Evolutionary conservation across 2,329 filamentous ascomycete species (phyloP).

Genomic region (Aspergillus udagawae): DNA sequence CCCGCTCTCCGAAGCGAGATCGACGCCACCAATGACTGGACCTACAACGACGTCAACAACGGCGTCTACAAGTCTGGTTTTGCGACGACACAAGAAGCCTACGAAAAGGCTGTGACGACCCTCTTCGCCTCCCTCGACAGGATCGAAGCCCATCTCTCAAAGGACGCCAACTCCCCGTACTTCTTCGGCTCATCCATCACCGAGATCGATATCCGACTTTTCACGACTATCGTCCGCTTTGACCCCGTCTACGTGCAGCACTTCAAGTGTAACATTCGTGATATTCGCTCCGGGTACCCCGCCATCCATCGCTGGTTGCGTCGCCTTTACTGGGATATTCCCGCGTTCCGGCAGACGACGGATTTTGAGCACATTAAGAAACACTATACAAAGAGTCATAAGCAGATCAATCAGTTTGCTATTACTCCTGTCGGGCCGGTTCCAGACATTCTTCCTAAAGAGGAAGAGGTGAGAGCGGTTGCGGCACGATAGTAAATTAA

Average conservation of each 20-base stretch:
- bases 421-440: slow-evolving; percentile 85
- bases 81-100: slow-evolving; percentile 76
- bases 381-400: slow-evolving; percentile 64
- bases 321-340: slow-evolving; percentile 75
- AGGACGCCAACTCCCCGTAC: slow-evolving; percentile 50
- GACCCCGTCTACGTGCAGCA: slow-evolving; percentile 79
- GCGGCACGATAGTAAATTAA: background rate
- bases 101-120: slow-evolving; percentile 66
- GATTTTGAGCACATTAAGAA: slow-evolving; percentile 95
- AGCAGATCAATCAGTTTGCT: slow-evolving; percentile 59
- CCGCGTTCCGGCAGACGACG: slow-evolving; percentile 76
- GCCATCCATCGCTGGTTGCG: slow-evolving; percentile 76
- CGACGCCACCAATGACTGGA: slow-evolving; percentile 75
- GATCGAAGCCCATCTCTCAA: slow-evolving; percentile 65
- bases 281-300: slow-evolving; percentile 81
- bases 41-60: slow-evolving; percentile 60
- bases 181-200: slow-evolving; percentile 73
- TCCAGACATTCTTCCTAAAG: slow-evolving; percentile 73
- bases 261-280: slow-evolving; percentile 76
- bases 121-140: slow-evolving; percentile 76
- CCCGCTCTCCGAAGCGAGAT: slow-evolving; percentile 61
- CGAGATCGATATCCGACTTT: slow-evolving; percentile 76
- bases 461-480: slow-evolving; percentile 64
- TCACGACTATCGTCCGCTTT: slow-evolving; percentile 68
- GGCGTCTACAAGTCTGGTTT: slow-evolving; percentile 65